A percentile compares a stretch with the other conserved stretches of the same genome.
phyloP scores from a whole-genome alignment of 73 alveolate genomes.

The Stentor roeselii region DNA sequence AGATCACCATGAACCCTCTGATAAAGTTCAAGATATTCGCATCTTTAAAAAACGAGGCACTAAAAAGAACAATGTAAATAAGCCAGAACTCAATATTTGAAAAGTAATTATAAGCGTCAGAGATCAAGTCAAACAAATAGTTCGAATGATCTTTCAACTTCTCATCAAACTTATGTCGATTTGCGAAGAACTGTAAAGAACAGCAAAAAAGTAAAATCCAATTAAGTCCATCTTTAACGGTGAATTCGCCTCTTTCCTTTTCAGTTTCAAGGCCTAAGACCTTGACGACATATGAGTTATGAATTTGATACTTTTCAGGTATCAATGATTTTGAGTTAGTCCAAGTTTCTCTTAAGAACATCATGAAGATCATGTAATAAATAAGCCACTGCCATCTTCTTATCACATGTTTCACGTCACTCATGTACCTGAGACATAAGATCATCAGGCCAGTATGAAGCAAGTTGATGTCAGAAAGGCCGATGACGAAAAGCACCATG shows the following conservation, averaged over 20 bases:
- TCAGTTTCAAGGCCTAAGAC: neutral
- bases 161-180: neutral
- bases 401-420: neutral
- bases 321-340: neutral
- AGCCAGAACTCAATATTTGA: neutral
- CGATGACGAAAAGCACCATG: neutral
- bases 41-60: neutral
- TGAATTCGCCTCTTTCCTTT: neutral
- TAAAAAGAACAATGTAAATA: neutral
- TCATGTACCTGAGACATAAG: conserved; percentile 2
- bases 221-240: neutral
- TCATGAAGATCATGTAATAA: neutral
- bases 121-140: neutral
- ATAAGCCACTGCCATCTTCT: neutral
- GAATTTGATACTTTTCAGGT: neutral
- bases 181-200: neutral
- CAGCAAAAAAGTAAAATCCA: neutral
- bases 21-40: neutral
- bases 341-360: neutral
- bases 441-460: conserved; percentile 22
- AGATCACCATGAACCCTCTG: neutral
- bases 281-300: neutral
- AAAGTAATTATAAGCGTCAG: neutral
- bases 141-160: neutral
- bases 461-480: conserved; percentile 1